Evolutionary conservation across 2,329 filamentous ascomycete species (phyloP).

Genomic region (Colletotrichum musicola): DNA sequence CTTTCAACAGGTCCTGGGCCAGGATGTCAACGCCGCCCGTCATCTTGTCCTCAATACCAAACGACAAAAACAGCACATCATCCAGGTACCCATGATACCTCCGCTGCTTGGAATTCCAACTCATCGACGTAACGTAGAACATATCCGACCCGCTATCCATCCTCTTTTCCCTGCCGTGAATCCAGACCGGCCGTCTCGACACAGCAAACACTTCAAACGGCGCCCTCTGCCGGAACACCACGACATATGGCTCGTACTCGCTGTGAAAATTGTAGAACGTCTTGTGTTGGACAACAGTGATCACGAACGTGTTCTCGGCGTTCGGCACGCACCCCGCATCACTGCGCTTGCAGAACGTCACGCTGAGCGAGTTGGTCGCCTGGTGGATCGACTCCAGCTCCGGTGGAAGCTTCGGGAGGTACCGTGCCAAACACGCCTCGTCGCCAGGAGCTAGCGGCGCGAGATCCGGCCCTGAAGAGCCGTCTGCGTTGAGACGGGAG

Average conservation of each 20-base stretch:
- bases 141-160: slow-evolving; percentile 60
- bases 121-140: slow-evolving; percentile 70
- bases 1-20: slow-evolving; percentile 61
- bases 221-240: slow-evolving; percentile 60
- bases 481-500: slow-evolving; percentile 58
- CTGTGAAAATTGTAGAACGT: slow-evolving; percentile 60
- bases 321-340: slow-evolving; percentile 58
- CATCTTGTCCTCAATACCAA: slow-evolving; percentile 67
- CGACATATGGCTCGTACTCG: slow-evolving; percentile 68
- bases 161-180: slow-evolving; percentile 59
- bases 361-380: slow-evolving; percentile 68
- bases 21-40: slow-evolving; percentile 64
- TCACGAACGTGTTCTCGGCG: slow-evolving; percentile 65
- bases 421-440: slow-evolving; percentile 58
- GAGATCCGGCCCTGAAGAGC: slow-evolving; percentile 61
- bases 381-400: slow-evolving; percentile 66
- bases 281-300: slow-evolving; percentile 69
- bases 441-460: slow-evolving; percentile 55
- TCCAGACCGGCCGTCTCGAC: slow-evolving; percentile 66
- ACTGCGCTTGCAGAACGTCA: slow-evolving; percentile 65
- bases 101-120: slow-evolving; percentile 62
- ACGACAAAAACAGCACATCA: slow-evolving; percentile 66
- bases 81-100: slow-evolving; percentile 69
- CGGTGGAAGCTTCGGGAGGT: slow-evolving; percentile 54
- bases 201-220: slow-evolving; percentile 66